Percentiles rank a stretch among this genome's conserved stretches.
Conservation (phyloP, 768 basidiomycete species). For the Gymnopilus dilepis region DNA sequence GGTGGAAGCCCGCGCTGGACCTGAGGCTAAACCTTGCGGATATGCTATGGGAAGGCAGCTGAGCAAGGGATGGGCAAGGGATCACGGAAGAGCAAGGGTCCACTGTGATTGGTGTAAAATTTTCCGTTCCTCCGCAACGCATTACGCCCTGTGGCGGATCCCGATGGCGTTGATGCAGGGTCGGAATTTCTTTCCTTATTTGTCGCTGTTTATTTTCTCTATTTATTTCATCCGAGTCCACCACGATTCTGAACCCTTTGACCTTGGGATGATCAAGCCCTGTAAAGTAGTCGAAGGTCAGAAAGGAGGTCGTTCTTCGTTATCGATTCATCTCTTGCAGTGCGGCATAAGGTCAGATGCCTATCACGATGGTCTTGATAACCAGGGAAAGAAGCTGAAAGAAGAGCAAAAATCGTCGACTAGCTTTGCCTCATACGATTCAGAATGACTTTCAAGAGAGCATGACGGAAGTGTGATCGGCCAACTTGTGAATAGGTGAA, state of each 20-base stretch:
- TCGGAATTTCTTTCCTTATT: background rate
- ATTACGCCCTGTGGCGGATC: background rate
- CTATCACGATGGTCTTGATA: background rate
- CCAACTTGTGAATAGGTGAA: background rate
- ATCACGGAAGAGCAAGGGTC: background rate
- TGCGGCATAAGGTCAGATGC: background rate
- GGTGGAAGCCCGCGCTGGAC: background rate
- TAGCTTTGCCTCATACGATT: no score
- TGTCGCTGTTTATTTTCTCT: background rate
- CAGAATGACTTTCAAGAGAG: background rate
- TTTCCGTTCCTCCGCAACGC: background rate
- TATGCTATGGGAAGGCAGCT: background rate
- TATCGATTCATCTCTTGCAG: background rate
- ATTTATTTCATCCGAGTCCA: background rate
- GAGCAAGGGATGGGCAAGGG: background rate
- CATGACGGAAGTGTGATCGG: background rate
- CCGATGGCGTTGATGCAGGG: slow-evolving; percentile 2
- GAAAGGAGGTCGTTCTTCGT: background rate
- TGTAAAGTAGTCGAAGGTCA: background rate
- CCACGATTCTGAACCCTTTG: no score
- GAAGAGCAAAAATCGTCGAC: no score
- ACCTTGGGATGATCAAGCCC: background rate
- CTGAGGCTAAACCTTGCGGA: slow-evolving; percentile 20
- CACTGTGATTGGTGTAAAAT: background rate
- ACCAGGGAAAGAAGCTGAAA: background rate